A percentile compares a stretch with the other conserved stretches of the same genome.
These are phyloP conservation scores for Fusarium chuoi DNA, from an alignment of 2,329 filamentous ascomycete genomes.

Conservation along the genomic window DNA sequence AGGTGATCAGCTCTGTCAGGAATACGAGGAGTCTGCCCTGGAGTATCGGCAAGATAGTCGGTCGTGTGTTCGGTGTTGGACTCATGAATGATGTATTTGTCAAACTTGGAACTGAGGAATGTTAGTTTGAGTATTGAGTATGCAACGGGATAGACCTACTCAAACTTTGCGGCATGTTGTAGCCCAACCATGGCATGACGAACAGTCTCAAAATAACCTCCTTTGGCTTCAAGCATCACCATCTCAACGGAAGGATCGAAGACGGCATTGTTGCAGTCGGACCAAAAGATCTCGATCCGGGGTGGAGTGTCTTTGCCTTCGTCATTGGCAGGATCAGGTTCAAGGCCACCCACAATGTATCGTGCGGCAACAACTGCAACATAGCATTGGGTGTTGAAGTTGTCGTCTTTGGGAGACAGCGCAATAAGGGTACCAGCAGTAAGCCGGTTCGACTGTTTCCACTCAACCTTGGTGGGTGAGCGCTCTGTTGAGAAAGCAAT, in stretches of 20 bases:
- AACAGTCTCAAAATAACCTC: slow-evolving; percentile 80
- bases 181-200: slow-evolving; percentile 78
- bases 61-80: slow-evolving; percentile 49
- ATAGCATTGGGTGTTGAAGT: slow-evolving; percentile 72
- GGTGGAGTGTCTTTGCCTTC: slow-evolving; percentile 60
- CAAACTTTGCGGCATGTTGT: slow-evolving; percentile 66
- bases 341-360: slow-evolving; percentile 67
- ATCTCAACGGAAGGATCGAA: slow-evolving; percentile 76
- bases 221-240: slow-evolving; percentile 81
- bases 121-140: neutral
- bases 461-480: slow-evolving; percentile 73
- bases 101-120: slow-evolving; percentile 63
- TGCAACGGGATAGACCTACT: slow-evolving; percentile 56
- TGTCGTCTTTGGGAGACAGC: slow-evolving; percentile 64
- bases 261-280: slow-evolving; percentile 64
- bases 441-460: slow-evolving; percentile 65
- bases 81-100: slow-evolving; percentile 68
- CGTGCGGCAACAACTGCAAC: slow-evolving; percentile 79
- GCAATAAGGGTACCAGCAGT: slow-evolving; percentile 64
- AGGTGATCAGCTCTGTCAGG: slow-evolving; percentile 53
- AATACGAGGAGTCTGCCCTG: neutral
- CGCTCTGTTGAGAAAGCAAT: slow-evolving; percentile 76
- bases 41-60: slow-evolving; percentile 42
- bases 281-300: slow-evolving; percentile 80
- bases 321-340: slow-evolving; percentile 56